phyloP scores from a whole-genome alignment of 2,329 filamentous ascomycete genomes.

The Rhinocladiella mackenziei region DNA sequence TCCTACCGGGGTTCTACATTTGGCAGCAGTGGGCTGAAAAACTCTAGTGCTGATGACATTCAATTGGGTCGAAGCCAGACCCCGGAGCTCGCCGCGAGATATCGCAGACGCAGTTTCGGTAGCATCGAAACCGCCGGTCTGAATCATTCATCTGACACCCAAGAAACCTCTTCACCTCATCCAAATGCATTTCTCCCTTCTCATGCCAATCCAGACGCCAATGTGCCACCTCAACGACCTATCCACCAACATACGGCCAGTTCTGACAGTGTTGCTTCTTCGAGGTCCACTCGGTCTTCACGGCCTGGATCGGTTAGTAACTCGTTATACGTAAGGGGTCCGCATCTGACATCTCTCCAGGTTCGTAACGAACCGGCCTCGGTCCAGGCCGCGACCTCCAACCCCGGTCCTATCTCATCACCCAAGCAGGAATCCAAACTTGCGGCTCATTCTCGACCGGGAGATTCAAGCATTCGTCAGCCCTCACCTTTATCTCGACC shows the following conservation, averaged over 20 bases:
- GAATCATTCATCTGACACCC: conserved; percentile 33
- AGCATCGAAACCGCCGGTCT: conserved; percentile 51
- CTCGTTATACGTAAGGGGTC: conserved; percentile 9
- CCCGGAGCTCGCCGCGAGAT: conserved; percentile 68
- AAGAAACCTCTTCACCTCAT: conserved; percentile 32
- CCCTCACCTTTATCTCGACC: conserved; percentile 73
- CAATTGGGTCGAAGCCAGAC: conserved; percentile 48
- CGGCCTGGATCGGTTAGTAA: conserved; percentile 63
- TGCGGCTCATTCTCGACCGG: conserved; percentile 7
- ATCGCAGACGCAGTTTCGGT: conserved; percentile 78
- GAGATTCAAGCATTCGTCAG: conserved; percentile 32
- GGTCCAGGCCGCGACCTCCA: neutral
- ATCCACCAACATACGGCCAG: conserved; percentile 51
- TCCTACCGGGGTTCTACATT: conserved; percentile 34
- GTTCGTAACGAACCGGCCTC: conserved; percentile 10
- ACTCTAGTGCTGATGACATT: conserved; percentile 66
- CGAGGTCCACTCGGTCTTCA: conserved; percentile 47
- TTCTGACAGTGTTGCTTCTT: conserved; percentile 58
- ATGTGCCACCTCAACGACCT: conserved; percentile 30
- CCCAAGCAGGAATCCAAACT: conserved; percentile 13
- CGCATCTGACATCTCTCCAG: conserved; percentile 12
- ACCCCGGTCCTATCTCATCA: neutral
- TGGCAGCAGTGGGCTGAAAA: conserved; percentile 50
- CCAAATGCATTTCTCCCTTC: conserved; percentile 34
- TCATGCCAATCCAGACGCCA: conserved; percentile 20